Percentiles rank a stretch among this genome's conserved stretches.
These are phyloP conservation scores for Aspergillus versicolor DNA, from an alignment of 2,329 filamentous ascomycete species.

Conservation along the genomic window DNA sequence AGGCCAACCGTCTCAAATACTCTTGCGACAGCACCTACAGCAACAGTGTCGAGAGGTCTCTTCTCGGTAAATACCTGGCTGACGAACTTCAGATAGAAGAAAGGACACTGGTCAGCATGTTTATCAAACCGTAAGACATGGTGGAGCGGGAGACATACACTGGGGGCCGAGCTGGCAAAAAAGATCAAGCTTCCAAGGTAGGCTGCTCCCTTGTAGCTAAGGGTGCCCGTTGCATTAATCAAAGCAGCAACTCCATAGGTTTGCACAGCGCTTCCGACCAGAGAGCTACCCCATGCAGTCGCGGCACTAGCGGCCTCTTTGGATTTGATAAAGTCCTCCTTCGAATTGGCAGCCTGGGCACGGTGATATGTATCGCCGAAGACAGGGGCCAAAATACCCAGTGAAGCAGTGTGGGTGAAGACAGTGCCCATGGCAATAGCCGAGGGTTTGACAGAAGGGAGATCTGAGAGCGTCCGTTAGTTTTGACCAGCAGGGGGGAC, in stretches of 20 bases:
- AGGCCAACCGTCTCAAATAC: constrained; percentile 91
- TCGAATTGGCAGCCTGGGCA: constrained; percentile 85
- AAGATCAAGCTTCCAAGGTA: constrained; percentile 92
- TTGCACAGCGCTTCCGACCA: constrained; percentile 85
- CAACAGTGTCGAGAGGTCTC: constrained; percentile 85
- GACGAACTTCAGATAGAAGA: constrained; percentile 63
- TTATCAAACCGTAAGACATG: neutral
- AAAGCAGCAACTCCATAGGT: constrained; percentile 85
- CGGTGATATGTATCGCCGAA: constrained; percentile 95
- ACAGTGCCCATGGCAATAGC: constrained; percentile 93
- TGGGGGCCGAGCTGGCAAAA: constrained; percentile 82
- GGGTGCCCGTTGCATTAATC: constrained; percentile 90
- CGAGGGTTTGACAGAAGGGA: constrained; percentile 90
- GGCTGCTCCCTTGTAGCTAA: constrained; percentile 95
- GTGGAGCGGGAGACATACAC: constrained; percentile 56
- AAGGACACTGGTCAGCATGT: neutral
- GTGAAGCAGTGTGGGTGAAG: constrained; percentile 91
- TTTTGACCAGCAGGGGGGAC: neutral
- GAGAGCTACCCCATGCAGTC: constrained; percentile 84
- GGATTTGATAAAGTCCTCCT: constrained; percentile 93
- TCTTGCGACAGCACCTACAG: constrained; percentile 79
- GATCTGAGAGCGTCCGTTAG: constrained; percentile 50
- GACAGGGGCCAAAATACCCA: constrained; percentile 81
- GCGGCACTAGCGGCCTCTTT: constrained; percentile 88
- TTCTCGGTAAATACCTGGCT: constrained; percentile 87